These are phyloP conservation scores for Truncatella angustata DNA, from an alignment of 2,329 filamentous ascomycete genomes.

Conservation along the genomic window DNA sequence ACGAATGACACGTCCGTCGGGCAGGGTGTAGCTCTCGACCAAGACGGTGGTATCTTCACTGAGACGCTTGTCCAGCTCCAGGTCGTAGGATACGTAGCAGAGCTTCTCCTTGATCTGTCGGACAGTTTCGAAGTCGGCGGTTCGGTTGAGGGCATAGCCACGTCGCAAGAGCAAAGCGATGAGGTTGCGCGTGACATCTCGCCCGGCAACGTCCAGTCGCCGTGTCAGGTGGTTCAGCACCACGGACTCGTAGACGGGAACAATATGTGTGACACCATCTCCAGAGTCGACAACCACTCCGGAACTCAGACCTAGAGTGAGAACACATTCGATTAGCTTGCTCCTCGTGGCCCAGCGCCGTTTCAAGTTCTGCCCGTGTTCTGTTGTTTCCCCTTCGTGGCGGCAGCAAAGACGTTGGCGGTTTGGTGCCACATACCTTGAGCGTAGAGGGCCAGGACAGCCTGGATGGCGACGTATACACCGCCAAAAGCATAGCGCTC, in stretches of 20 bases:
- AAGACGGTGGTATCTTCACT: slow-evolving; percentile 97
- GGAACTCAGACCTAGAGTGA: slow-evolving; percentile 67
- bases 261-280: slow-evolving; percentile 97
- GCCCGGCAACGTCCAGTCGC: slow-evolving; percentile 89
- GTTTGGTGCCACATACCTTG: slow-evolving; percentile 72
- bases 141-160: slow-evolving; percentile 95
- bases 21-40: slow-evolving; percentile 95
- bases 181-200: slow-evolving; percentile 97
- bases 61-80: slow-evolving; percentile 91
- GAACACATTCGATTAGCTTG: neutral
- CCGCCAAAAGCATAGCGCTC: slow-evolving; percentile 95
- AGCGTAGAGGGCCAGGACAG: slow-evolving; percentile 91
- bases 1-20: slow-evolving; percentile 92
- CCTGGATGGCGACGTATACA: slow-evolving; percentile 97
- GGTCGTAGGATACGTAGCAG: slow-evolving; percentile 97
- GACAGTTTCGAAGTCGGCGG: slow-evolving; percentile 97
- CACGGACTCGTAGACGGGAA: slow-evolving; percentile 96
- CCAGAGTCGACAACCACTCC: slow-evolving; percentile 99
- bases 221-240: slow-evolving; percentile 96
- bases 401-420: neutral
- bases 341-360: too few relatives aligned
- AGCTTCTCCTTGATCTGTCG: slow-evolving; percentile 99
- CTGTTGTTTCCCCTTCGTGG: neutral
- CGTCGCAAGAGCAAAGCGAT: slow-evolving; percentile 91
- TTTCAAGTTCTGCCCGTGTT: too few relatives aligned